Conservation (phyloP, 2,329 filamentous ascomycete species). For the Pseudonectria foliicola region DNA sequence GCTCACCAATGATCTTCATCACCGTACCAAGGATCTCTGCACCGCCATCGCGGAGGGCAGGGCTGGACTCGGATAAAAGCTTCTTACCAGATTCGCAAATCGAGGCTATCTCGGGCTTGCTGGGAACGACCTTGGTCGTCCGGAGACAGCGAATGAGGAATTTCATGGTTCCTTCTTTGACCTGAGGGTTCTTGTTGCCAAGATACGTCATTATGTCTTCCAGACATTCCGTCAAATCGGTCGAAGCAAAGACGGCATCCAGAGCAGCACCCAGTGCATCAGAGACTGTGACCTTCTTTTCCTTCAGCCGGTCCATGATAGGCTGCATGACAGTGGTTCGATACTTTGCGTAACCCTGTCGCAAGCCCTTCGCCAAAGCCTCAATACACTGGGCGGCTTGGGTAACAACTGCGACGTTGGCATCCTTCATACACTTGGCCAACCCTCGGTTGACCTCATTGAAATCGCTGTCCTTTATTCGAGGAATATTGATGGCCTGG, state of each 20-base stretch:
- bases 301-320: constrained; percentile 92
- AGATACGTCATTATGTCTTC: constrained; percentile 83
- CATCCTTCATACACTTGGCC: constrained; percentile 98
- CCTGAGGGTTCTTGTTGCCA: constrained; percentile 92
- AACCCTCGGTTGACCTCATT: constrained; percentile 75
- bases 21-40: constrained; percentile 88
- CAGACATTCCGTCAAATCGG: constrained; percentile 75
- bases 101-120: constrained; percentile 72
- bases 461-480: constrained; percentile 87
- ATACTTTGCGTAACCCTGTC: constrained; percentile 72
- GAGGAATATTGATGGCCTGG: constrained; percentile 70
- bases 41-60: constrained; percentile 77
- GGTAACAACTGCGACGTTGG: constrained; percentile 90
- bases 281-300: constrained; percentile 86
- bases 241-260: constrained; percentile 60
- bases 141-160: constrained; percentile 86
- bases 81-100: constrained; percentile 90
- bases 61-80: constrained; percentile 80
- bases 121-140: constrained; percentile 75
- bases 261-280: constrained; percentile 83
- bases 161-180: constrained; percentile 91
- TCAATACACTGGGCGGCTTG: constrained; percentile 92
- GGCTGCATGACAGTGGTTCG: constrained; percentile 73
- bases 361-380: constrained; percentile 76
- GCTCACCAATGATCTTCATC: constrained; percentile 98